Evolutionary conservation across 441 rosid species (phyloP), one percentile per base, ranked within the genome.

Genomic region (Adansonia rubrostipa): DNA sequence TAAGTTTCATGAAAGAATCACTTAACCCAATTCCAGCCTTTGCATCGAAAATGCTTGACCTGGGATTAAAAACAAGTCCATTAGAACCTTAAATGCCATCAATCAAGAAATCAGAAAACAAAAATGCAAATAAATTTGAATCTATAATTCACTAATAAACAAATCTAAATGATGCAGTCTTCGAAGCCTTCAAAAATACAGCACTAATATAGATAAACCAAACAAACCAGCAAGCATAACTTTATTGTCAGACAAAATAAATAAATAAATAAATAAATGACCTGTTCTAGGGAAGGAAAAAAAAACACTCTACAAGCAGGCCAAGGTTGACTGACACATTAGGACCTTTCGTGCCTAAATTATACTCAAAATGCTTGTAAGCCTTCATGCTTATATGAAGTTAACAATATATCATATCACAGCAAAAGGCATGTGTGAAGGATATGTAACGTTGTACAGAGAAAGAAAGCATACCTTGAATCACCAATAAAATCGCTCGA

Each of bases 41-140:
- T 33, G 99, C 97, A 62, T 97, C 99, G 47, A 97, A 97, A 86
- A 97, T 95, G 86, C 99, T 97, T 66, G 99, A 97, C 89, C 99
- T 97, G 87, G 68, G 79, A 50, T 13, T 8, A 14, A 40, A 80
- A 44, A 58, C 53, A 51, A 62, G 56, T n/a, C 22, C 67, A 67
- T 51, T 48, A 40, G 24, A 57, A 73, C 64, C 28, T 56, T 42
- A 6, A 51, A 57, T 19, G 50, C 76, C 76, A 73, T 17, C 63
- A 56, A 73, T 5, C 13, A 56, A 73, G 48, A 73, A 36, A 56
- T 40, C 1, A 19, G 57, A 53, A n/a, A 6, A n/a, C 14, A n/a
- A 51, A 51, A 15, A 53, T 5, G 45, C 45, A 42, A 6, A 42
- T 6, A 36, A 14, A 50, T 5, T 53, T 14, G 19, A 53, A 15